Conservation (phyloP, 345 rosid genomes). For the Pistacia integerrima region DNA sequence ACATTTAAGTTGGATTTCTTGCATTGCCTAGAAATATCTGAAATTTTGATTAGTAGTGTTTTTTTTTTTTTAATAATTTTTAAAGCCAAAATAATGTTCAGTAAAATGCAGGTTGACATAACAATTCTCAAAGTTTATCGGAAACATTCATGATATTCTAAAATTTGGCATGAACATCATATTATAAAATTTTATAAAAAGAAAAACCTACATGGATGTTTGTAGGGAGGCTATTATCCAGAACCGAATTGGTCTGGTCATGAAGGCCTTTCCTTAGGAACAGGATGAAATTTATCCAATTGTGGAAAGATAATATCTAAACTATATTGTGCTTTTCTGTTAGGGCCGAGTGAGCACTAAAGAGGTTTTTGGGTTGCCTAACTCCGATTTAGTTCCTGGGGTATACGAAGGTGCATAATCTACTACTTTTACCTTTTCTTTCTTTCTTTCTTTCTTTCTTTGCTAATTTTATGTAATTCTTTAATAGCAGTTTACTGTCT, state of each 20-base stretch:
- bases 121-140: too few species aligned
- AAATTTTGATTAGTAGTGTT: neutral
- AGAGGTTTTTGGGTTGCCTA: slow-evolving; percentile 81
- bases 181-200: too few species aligned
- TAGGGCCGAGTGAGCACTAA: slow-evolving; percentile 89
- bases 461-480: neutral
- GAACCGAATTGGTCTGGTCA: too few species aligned
- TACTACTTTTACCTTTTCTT: neutral
- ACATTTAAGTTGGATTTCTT: neutral
- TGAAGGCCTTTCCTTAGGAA: too few species aligned
- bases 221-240: too few species aligned
- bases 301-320: neutral
- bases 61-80: neutral
- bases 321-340: slow-evolving; percentile 14
- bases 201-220: too few species aligned
- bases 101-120: too few species aligned
- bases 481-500: neutral
- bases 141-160: too few species aligned
- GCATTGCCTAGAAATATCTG: neutral
- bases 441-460: too few species aligned
- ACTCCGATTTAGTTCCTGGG: slow-evolving; percentile 92
- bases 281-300: neutral
- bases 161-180: too few species aligned
- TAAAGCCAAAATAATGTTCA: too few species aligned
- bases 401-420: slow-evolving; percentile 73